Evolutionary conservation across 331 rosid species (phyloP).

Genomic region (Pyrus hybrid): DNA sequence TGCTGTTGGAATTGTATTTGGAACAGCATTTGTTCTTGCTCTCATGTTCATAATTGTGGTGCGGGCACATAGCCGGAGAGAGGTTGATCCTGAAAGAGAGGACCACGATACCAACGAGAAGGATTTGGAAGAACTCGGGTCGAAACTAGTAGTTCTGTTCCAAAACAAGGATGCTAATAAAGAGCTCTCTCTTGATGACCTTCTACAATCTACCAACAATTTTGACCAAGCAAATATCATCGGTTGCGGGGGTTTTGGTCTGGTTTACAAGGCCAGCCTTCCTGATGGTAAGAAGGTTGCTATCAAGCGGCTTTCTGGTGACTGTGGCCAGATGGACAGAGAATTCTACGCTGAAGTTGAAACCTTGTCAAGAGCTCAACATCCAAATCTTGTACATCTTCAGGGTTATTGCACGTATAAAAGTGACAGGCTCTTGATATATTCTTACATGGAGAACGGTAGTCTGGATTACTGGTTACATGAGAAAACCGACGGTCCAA

Average conservation of each 20-base stretch:
- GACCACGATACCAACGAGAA: slow-evolving; percentile 2
- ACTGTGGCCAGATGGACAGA: slow-evolving; percentile 34
- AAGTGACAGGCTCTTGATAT: slow-evolving; percentile 28
- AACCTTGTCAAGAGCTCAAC: slow-evolving; percentile 33
- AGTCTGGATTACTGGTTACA: slow-evolving; percentile 35
- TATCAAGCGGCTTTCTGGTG: slow-evolving; percentile 30
- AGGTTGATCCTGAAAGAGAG: slow-evolving; percentile 30
- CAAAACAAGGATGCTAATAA: slow-evolving; percentile 17
- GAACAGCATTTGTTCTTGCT: background rate
- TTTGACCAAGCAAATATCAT: slow-evolving; percentile 25
- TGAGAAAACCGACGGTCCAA: slow-evolving; percentile 17
- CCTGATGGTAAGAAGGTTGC: slow-evolving; percentile 33
- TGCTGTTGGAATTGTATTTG: background rate
- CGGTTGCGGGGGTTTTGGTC: slow-evolving; percentile 34
- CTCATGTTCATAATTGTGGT: slow-evolving; percentile 12
- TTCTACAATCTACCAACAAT: slow-evolving; percentile 20
- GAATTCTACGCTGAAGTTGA: slow-evolving; percentile 32
- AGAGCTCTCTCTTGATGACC: slow-evolving; percentile 26
- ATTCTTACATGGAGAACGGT: slow-evolving; percentile 33
- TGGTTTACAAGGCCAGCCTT: slow-evolving; percentile 28
- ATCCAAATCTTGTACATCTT: slow-evolving; percentile 30
- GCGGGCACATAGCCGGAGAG: slow-evolving; percentile 17
- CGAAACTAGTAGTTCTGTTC: slow-evolving; percentile 27
- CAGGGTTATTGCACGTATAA: slow-evolving; percentile 25
- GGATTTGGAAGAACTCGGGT: slow-evolving; percentile 22